Conservation (phyloP, 2,329 filamentous ascomycete species). For the Phoma herbarum region DNA sequence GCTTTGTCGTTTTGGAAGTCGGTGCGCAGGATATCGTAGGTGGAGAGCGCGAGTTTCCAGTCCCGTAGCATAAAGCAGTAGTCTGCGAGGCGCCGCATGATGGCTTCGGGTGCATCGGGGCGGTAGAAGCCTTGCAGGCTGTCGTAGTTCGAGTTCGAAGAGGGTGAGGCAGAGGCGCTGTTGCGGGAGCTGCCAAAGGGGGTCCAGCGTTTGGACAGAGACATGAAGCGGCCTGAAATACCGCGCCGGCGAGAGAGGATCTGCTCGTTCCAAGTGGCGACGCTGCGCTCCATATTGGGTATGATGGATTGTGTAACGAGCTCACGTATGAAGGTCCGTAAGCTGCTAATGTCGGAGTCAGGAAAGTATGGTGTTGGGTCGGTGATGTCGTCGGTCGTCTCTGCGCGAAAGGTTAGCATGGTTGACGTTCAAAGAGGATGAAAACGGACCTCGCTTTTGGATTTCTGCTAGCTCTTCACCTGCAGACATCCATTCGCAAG, state of each 20-base stretch:
- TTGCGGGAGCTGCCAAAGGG: constrained; percentile 76
- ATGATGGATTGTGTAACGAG: constrained; percentile 95
- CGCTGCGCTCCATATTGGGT: constrained; percentile 92
- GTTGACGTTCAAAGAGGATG: constrained; percentile 17
- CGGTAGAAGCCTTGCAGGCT: constrained; percentile 79
- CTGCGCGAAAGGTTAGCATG: constrained; percentile 45
- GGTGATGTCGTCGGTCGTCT: constrained; percentile 74
- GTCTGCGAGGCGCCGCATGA: constrained; percentile 92
- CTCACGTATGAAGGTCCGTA: constrained; percentile 90
- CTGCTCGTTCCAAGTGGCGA: constrained; percentile 96
- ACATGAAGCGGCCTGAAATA: constrained; percentile 92
- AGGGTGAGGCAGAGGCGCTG: constrained; percentile 60
- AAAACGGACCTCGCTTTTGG: constrained; percentile 63
- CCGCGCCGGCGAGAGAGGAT: constrained; percentile 90
- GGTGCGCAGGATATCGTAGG: constrained; percentile 85
- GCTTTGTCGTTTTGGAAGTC: constrained; percentile 97
- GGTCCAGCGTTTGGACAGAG: constrained; percentile 87
- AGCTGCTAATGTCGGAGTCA: constrained; percentile 88
- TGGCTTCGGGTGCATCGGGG: constrained; percentile 83
- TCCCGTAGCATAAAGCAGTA: constrained; percentile 97
- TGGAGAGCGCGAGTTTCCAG: constrained; percentile 90
- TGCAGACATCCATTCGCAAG: constrained; percentile 88
- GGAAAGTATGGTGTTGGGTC: constrained; percentile 82
- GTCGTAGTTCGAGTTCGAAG: constrained; percentile 77
- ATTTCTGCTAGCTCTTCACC: constrained; percentile 83